Conservation (phyloP, 768 basidiomycete species). For the Boletus reticuloceps region DNA sequence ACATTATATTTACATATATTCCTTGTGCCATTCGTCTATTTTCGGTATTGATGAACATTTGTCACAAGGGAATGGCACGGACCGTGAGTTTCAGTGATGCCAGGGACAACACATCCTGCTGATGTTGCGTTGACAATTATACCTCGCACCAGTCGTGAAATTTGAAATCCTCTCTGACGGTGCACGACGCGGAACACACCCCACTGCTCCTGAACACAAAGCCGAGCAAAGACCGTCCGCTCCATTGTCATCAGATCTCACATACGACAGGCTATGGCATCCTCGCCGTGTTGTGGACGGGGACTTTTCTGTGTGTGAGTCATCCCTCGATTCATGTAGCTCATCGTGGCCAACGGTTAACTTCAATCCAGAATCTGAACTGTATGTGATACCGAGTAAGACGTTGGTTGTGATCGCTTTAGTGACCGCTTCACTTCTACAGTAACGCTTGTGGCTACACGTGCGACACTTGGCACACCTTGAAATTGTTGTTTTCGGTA, state of each 20-base stretch:
- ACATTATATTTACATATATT: too few relatives aligned
- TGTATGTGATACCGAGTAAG: neutral
- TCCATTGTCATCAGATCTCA: constrained; percentile 61
- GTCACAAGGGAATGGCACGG: too few relatives aligned
- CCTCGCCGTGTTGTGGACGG: constrained; percentile 64
- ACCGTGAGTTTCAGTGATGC: too few relatives aligned
- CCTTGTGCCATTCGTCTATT: too few relatives aligned
- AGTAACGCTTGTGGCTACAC: constrained; percentile 27
- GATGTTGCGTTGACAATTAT: too few relatives aligned
- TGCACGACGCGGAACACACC: neutral
- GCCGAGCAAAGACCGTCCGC: neutral
- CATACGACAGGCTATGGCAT: constrained; percentile 56
- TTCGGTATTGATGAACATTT: too few relatives aligned
- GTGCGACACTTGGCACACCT: neutral
- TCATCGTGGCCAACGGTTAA: neutral
- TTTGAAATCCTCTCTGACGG: too few relatives aligned
- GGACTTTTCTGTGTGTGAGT: constrained; percentile 64
- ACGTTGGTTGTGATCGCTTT: neutral
- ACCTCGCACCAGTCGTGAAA: too few relatives aligned
- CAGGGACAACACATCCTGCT: too few relatives aligned
- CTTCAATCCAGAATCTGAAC: neutral
- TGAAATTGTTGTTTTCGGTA: constrained; percentile 40
- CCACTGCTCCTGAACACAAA: constrained; percentile 22
- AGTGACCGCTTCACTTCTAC: neutral
- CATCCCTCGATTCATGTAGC: neutral